These are phyloP conservation scores for Lactarius evosmus DNA, from an alignment of 768 basidiomycete species.

Conservation along the genomic window DNA sequence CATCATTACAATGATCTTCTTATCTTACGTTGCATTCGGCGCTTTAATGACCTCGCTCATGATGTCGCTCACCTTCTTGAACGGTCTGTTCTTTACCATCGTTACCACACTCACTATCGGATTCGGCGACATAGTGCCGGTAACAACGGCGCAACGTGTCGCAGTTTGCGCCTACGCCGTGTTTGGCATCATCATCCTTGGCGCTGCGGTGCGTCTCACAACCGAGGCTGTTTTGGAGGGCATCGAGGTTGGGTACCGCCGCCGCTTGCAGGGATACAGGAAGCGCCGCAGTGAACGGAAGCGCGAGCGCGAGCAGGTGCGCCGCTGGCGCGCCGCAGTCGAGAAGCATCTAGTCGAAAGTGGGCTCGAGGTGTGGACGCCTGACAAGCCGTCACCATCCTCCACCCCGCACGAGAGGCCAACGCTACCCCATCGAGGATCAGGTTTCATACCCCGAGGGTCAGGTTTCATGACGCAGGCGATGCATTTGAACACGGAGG, in stretches of 20 bases:
- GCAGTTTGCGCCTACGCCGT: conserved; percentile 57
- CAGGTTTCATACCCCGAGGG: conserved; percentile 25
- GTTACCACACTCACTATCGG: conserved; percentile 65
- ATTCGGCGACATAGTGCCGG: conserved; percentile 73
- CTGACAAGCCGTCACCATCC: conserved; percentile 27
- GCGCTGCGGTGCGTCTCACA: conserved; percentile 35
- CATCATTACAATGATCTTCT: conserved; percentile 70
- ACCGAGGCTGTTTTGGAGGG: conserved; percentile 69
- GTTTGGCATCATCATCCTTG: conserved; percentile 59
- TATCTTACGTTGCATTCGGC: conserved; percentile 72
- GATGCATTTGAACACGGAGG: conserved; percentile 63
- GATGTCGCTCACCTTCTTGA: conserved; percentile 57
- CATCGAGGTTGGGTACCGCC: conserved; percentile 61
- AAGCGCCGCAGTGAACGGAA: conserved; percentile 43
- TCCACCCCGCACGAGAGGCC: conserved; percentile 12
- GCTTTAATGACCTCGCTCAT: conserved; percentile 55
- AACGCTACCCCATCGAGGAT: conserved; percentile 20
- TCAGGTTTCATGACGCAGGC: conserved; percentile 33
- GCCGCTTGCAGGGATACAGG: conserved; percentile 48
- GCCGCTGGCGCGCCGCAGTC: conserved; percentile 60
- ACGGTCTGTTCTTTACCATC: conserved; percentile 76
- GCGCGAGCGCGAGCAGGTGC: conserved; percentile 44
- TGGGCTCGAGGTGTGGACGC: conserved; percentile 53
- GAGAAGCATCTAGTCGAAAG: conserved; percentile 56
- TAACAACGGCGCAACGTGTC: conserved; percentile 48